Evolutionary conservation across 2,329 filamentous ascomycete genomes (phyloP), one percentile per base, ranked within the genome.

Genomic region (Botrytis galanthina): DNA sequence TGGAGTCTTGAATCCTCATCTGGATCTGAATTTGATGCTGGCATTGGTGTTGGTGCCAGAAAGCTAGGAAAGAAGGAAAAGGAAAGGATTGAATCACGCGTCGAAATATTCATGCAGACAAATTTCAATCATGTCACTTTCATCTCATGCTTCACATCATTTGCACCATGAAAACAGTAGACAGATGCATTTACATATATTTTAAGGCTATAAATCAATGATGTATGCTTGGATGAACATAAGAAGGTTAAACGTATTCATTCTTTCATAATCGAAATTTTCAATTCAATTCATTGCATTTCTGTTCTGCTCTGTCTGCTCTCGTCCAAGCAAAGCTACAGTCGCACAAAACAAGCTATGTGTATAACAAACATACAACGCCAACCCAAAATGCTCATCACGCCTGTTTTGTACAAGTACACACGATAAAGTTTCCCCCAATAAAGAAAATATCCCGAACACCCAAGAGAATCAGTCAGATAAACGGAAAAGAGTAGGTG

Each of bases 381-480:
- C 66, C 72, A 72, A 60, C 39, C 71, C 71, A 63, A 63, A 72
- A 72, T 72, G 61, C 70, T 54, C 57, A 57, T 48, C 39, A 37
- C 39, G 54, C 62, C 68, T 69, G 69, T 72, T 72, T 72, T 57
- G 62, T 72, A 72, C 67, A 73, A 72, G 35, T 37, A 66, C 35
- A 57, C 35, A 42, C 42, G 9, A 29, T 18, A 32, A 67, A 57
- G n/a, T 46, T 35, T n/a, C 67, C 44, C 66, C n/a, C 18, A 57
- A n/a, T 62, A 35, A 62, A 62, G 60, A 42, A 71, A 71, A 63
- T 29, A 66, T 66, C 62, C 63, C 64, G 48, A 74, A 73, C 48
- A 44, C 67, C 71, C 37, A 54, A 74, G 54, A 62, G 73, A 75
- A 32, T 48, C 59, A 39, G 35, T 39, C 9, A 57, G 51, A 4